A percentile compares a stretch with the other conserved stretches of the same genome.
phyloP scores from a whole-genome alignment of 192 early-diverging fungal genomes.

The Coemansia sp. region DNA sequence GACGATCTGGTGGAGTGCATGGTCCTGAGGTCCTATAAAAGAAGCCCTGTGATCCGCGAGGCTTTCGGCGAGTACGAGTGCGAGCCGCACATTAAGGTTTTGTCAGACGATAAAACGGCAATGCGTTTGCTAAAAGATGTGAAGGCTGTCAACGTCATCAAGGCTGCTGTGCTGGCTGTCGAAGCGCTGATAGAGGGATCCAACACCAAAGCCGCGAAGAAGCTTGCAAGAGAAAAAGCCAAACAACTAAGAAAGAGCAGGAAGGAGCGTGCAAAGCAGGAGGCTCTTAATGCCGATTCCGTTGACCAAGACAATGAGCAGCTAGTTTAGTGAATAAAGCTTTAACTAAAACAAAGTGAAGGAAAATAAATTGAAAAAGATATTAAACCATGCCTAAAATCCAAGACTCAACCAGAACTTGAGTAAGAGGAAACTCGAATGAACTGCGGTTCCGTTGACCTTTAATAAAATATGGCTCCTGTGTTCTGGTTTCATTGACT shows the following conservation, averaged over 20 bases:
- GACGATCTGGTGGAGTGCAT: slow-evolving; percentile 17
- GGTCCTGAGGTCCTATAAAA: slow-evolving; percentile 11
- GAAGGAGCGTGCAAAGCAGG: neutral
- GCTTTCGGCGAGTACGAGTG: neutral
- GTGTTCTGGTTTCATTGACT: too few relatives aligned
- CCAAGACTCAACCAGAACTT: too few relatives aligned
- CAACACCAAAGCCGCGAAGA: neutral
- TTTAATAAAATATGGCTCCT: too few relatives aligned
- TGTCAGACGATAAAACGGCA: slow-evolving; percentile 7
- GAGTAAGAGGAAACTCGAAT: too few relatives aligned
- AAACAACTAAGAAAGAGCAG: neutral
- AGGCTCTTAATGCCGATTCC: neutral
- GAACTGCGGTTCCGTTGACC: too few relatives aligned
- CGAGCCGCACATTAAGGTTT: neutral
- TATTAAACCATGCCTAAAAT: too few relatives aligned
- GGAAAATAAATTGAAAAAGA: too few relatives aligned
- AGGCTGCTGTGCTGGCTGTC: slow-evolving; percentile 1
- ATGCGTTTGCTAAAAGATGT: slow-evolving; percentile 9
- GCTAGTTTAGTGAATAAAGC: too few relatives aligned
- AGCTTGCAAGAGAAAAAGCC: neutral
- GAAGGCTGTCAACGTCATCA: slow-evolving; percentile 13
- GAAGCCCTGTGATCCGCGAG: slow-evolving; percentile 4
- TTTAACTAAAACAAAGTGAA: too few relatives aligned
- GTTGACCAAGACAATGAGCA: too few relatives aligned
- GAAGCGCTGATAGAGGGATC: neutral